Evolutionary conservation across 176 grass and related monocot species (phyloP).

Genomic region (Cymbopogon citratus): DNA sequence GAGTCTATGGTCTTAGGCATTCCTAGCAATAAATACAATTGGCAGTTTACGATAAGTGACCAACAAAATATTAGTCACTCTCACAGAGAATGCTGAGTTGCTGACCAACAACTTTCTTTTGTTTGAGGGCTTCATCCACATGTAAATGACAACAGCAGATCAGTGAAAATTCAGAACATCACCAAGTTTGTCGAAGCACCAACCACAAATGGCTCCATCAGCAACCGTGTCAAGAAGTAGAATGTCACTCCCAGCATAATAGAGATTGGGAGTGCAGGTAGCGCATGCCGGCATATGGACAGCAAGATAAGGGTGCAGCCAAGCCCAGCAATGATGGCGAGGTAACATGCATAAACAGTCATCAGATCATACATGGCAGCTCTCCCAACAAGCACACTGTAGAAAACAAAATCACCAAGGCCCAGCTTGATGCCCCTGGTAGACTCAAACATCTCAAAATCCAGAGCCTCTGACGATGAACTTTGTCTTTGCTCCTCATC

Average conservation of each 20-base stretch:
- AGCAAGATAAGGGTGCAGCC: slow-evolving; percentile 97
- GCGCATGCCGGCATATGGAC: slow-evolving; percentile 66
- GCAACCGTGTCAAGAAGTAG: slow-evolving; percentile 94
- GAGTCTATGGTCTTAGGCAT: slow-evolving; percentile 14
- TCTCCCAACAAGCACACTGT: slow-evolving; percentile 91
- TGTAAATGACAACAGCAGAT: slow-evolving; percentile 2
- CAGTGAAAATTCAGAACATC: slow-evolving; percentile 84
- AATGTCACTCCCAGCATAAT: slow-evolving; percentile 75
- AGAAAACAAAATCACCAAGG: slow-evolving; percentile 95
- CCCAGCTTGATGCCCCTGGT: slow-evolving; percentile 89
- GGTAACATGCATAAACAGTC: slow-evolving; percentile 99
- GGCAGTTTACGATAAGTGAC: background rate
- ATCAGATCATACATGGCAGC: slow-evolving; percentile 98
- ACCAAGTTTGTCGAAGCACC: slow-evolving; percentile 75
- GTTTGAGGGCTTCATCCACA: background rate
- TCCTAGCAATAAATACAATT: slow-evolving; percentile 24
- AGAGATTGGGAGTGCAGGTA: slow-evolving; percentile 91
- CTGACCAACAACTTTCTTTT: slow-evolving; percentile 14
- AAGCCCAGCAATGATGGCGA: slow-evolving; percentile 91
- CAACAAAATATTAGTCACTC: slow-evolving; percentile 32
- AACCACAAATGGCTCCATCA: slow-evolving; percentile 95
- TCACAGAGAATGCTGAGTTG: slow-evolving; percentile 24
- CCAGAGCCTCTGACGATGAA: slow-evolving; percentile 29
- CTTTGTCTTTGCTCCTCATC: slow-evolving; percentile 16
- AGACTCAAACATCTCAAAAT: slow-evolving; percentile 67